phyloP scores from a whole-genome alignment of 331 rosid species.

The Quercus tomentella region DNA sequence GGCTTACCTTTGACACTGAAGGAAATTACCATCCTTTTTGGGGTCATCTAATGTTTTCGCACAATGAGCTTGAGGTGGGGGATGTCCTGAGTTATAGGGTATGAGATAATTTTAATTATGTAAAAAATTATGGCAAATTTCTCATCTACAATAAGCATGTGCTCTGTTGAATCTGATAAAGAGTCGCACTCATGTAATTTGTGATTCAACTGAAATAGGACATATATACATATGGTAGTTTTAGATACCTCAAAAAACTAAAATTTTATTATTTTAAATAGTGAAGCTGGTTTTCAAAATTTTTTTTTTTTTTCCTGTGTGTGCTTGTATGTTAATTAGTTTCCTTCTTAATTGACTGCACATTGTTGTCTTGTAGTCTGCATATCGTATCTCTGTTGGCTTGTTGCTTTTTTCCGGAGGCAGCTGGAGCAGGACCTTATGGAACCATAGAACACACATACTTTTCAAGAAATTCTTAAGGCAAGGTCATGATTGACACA shows the following conservation, averaged over 20 bases:
- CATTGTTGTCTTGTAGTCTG: not conserved
- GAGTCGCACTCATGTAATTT: not conserved
- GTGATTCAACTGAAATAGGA: not conserved
- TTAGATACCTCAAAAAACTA: too few species aligned
- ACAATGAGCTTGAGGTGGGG: not conserved
- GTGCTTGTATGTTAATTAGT: not conserved
- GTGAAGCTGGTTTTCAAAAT: not conserved
- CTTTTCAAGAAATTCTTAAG: not conserved
- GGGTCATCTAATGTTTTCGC: not conserved
- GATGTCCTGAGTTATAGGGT: not conserved
- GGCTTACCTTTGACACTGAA: not conserved
- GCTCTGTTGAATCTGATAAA: not conserved
- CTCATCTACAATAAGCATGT: too few species aligned
- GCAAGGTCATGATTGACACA: not conserved
- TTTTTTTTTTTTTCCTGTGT: not conserved
- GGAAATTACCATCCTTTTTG: not conserved
- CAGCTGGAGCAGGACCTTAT: not conserved
- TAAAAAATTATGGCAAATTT: too few species aligned
- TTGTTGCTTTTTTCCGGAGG: not conserved
- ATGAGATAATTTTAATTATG: too few species aligned
- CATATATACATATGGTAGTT: not conserved
- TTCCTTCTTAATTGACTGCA: not conserved
- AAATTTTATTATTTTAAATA: not conserved
- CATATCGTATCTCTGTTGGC: not conserved
- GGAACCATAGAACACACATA: not conserved